phyloP scores from a whole-genome alignment of 1,284 basidiomycete species.

The Sporisorium sorghi region DNA sequence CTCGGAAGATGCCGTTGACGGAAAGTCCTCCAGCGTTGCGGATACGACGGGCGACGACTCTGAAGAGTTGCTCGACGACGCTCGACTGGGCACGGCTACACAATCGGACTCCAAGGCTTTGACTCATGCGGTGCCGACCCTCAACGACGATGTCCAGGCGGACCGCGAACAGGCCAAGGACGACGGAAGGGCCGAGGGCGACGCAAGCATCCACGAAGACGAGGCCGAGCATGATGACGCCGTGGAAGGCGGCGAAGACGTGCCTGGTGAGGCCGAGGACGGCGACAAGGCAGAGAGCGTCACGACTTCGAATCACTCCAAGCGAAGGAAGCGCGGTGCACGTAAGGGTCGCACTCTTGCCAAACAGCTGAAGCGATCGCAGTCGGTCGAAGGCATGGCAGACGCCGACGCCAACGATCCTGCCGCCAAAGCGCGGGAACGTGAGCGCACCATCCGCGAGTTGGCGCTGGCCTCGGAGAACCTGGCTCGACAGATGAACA shows the following conservation, averaged over 20 bases:
- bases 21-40: not conserved
- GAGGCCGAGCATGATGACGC: constrained; percentile 7
- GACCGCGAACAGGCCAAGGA: not conserved
- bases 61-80: not conserved
- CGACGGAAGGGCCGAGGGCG: not conserved
- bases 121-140: not conserved
- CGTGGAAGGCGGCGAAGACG: constrained; percentile 7
- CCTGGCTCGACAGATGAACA: constrained; percentile 59
- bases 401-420: constrained; percentile 30
- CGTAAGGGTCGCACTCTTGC: constrained; percentile 55
- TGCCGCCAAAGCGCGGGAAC: constrained; percentile 28
- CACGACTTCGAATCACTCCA: constrained; percentile 48
- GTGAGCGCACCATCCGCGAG: constrained; percentile 52
- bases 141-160: not conserved
- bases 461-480: constrained; percentile 55
- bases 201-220: not conserved
- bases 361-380: constrained; percentile 57
- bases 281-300: constrained; percentile 31
- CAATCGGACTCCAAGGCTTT: not conserved
- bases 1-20: not conserved
- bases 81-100: too few relatives aligned
- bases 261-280: constrained; percentile 3
- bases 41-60: not conserved
- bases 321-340: constrained; percentile 56
- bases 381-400: constrained; percentile 51